These are phyloP conservation scores for Ottelia alismoides DNA, from an alignment of 106 monocot genomes.

Conservation along the genomic window DNA sequence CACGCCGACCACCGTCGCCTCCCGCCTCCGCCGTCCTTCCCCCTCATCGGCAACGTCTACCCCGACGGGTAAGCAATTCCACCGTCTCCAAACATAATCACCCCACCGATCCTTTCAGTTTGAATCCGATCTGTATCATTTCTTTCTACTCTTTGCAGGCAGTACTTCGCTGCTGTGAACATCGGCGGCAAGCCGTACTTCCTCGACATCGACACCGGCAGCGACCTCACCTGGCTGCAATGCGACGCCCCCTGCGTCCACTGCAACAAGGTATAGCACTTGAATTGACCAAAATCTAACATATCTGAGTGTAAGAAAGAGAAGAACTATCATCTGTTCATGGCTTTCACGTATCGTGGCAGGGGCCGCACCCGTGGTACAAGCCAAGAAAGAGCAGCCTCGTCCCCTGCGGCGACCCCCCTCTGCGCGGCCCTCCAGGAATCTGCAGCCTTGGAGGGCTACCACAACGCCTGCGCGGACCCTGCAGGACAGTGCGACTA, in stretches of 20 bases:
- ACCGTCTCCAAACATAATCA: no score
- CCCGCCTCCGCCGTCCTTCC: slow-evolving; percentile 67
- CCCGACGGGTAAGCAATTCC: slow-evolving; percentile 85
- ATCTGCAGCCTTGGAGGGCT: neutral
- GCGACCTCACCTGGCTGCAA: slow-evolving; percentile 95
- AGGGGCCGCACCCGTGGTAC: slow-evolving; percentile 84
- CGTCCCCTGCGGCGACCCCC: slow-evolving; percentile 48
- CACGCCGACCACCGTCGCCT: no score
- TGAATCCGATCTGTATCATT: no score
- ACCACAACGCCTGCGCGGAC: slow-evolving; percentile 17
- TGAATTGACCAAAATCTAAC: no score
- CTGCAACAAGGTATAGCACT: slow-evolving; percentile 38
- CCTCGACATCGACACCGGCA: slow-evolving; percentile 92
- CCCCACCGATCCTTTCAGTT: no score
- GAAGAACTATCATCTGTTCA: no score
- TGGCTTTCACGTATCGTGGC: no score
- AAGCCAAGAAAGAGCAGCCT: slow-evolving; percentile 43
- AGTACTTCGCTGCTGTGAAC: slow-evolving; percentile 31
- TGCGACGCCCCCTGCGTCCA: slow-evolving; percentile 89
- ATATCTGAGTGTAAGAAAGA: no score
- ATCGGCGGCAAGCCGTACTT: slow-evolving; percentile 85
- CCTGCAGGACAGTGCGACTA: slow-evolving; percentile 62
- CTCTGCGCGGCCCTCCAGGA: slow-evolving; percentile 39
- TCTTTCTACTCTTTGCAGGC: slow-evolving; percentile 11
- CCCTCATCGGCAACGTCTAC: slow-evolving; percentile 72